Conservation (phyloP, 2,329 filamentous ascomycete genomes). For the Neonectria neomacrospora region DNA sequence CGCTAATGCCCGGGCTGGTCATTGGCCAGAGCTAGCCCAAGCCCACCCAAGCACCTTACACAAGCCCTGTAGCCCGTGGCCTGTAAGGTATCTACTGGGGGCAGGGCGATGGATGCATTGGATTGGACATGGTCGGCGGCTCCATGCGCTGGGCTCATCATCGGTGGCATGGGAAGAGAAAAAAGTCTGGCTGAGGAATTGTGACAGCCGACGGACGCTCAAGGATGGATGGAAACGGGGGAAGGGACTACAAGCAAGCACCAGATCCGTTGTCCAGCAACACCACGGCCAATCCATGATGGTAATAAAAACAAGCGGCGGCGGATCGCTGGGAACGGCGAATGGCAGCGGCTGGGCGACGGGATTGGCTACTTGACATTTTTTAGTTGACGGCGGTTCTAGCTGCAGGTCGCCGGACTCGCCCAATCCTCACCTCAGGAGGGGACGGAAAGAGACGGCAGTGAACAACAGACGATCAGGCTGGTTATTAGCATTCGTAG, state of each 20-base stretch:
- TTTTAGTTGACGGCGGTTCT: constrained; percentile 7
- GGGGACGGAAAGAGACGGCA: background rate
- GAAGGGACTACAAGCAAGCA: background rate
- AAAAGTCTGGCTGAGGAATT: constrained; percentile 7
- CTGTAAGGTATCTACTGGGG: background rate
- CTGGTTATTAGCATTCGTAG: background rate
- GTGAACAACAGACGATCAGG: background rate
- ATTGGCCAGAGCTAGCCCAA: constrained; percentile 15
- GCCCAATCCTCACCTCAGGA: constrained; percentile 7
- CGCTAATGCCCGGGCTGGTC: constrained; percentile 15
- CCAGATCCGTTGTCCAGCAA: background rate
- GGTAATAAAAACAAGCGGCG: constrained; percentile 4
- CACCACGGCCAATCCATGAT: background rate
- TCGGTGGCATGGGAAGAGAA: constrained; percentile 11
- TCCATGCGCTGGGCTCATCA: constrained; percentile 21
- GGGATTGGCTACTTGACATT: background rate
- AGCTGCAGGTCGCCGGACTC: background rate
- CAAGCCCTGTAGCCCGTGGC: background rate
- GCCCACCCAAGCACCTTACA: constrained; percentile 8
- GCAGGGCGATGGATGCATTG: constrained; percentile 11
- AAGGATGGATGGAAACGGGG: background rate
- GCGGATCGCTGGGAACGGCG: constrained; percentile 10
- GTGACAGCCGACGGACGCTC: constrained; percentile 3
- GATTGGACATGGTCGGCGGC: constrained; percentile 21
- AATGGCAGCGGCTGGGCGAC: constrained; percentile 4